Conservation (phyloP, 768 basidiomycete genomes). For the Boletus barrowsii region DNA sequence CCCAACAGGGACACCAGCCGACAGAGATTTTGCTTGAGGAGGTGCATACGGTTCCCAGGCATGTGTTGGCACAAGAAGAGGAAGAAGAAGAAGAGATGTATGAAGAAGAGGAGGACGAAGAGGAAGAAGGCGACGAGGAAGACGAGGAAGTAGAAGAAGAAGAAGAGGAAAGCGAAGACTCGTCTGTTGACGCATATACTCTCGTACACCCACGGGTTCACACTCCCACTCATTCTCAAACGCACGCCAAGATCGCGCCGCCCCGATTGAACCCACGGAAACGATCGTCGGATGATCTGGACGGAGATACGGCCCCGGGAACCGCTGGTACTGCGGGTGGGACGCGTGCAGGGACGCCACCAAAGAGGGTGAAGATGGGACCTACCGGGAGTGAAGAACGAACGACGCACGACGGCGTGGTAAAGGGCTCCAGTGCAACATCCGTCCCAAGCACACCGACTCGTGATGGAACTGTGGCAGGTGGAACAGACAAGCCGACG, state of each 20-base stretch:
- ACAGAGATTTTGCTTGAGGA: constrained; percentile 28
- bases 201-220: constrained; percentile 6
- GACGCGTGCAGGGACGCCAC: constrained; percentile 34
- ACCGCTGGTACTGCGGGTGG: neutral
- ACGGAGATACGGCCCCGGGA: constrained; percentile 19
- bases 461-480: neutral
- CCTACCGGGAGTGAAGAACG: constrained; percentile 7
- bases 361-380: constrained; percentile 37
- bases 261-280: constrained; percentile 28
- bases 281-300: constrained; percentile 38
- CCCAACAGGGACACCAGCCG: constrained; percentile 9
- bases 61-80: constrained; percentile 25
- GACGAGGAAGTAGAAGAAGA: constrained; percentile 32
- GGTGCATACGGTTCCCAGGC: constrained; percentile 17
- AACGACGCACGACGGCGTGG: neutral
- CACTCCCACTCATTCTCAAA: neutral
- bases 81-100: constrained; percentile 30
- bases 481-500: neutral
- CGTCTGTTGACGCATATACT: constrained; percentile 8
- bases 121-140: constrained; percentile 24
- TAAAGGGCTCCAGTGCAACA: neutral
- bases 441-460: neutral
- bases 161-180: constrained; percentile 33
- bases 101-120: constrained; percentile 17
- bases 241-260: constrained; percentile 12